Evolutionary conservation across 306 rosid genomes (phyloP).

Genomic region (Vigna unguiculata): DNA sequence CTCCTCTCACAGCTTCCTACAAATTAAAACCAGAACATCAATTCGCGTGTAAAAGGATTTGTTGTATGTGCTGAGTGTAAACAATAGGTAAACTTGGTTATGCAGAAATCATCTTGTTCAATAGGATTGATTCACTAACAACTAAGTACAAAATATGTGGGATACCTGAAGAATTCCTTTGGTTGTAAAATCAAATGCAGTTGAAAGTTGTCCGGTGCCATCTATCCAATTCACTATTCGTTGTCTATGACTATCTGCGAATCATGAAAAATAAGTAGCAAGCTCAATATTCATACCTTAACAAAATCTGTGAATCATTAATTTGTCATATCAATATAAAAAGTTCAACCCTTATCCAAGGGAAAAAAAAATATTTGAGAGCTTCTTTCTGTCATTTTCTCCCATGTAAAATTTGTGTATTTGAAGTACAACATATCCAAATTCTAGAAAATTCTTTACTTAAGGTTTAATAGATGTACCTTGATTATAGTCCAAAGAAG

Average conservation of each 20-base stretch:
- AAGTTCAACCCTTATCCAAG: too few species aligned
- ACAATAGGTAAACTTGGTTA: neutral
- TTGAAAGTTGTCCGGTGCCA: constrained; percentile 81
- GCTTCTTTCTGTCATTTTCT: too few species aligned
- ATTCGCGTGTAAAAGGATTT: constrained; percentile 3
- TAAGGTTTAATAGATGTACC: constrained; percentile 46
- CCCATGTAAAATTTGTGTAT: too few species aligned
- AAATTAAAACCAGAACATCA: constrained; percentile 10
- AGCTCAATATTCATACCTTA: neutral
- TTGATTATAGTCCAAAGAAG: constrained; percentile 83
- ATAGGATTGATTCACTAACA: too few species aligned
- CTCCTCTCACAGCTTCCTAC: constrained; percentile 93
- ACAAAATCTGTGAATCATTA: too few species aligned
- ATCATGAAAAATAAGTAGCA: neutral
- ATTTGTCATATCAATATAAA: too few species aligned
- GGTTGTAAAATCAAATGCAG: constrained; percentile 97
- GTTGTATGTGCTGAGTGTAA: neutral
- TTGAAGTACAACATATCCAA: neutral
- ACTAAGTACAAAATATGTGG: constrained; percentile 2
- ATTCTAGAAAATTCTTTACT: neutral
- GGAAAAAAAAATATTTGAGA: too few species aligned
- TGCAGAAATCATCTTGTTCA: neutral
- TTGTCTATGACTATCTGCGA: constrained; percentile 88
- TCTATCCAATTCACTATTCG: constrained; percentile 82
- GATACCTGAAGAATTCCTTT: constrained; percentile 95